Evolutionary conservation across 495 filamentous ascomycete species (phyloP).

Genomic region (Penicillium silybi): DNA sequence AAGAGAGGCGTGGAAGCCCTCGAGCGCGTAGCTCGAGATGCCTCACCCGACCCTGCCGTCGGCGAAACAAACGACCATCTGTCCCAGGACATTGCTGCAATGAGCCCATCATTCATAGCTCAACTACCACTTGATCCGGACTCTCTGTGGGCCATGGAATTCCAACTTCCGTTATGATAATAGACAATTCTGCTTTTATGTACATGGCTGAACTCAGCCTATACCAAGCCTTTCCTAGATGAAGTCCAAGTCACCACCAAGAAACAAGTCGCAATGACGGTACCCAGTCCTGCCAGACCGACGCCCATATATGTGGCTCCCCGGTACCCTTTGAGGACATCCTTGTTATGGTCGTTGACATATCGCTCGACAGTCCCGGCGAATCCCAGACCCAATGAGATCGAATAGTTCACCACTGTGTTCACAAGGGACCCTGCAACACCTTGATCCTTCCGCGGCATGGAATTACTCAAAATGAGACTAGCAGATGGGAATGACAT

Average conservation of each 20-base stretch:
- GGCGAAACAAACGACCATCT: neutral
- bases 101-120: conserved; percentile 6
- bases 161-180: conserved; percentile 4
- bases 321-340: conserved; percentile 35
- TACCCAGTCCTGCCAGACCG: conserved; percentile 31
- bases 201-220: neutral
- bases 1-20: conserved; percentile 15
- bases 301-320: conserved; percentile 36
- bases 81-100: conserved; percentile 1
- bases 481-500: conserved; percentile 39
- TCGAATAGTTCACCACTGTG: conserved; percentile 63
- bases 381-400: conserved; percentile 62
- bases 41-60: neutral
- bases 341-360: conserved; percentile 40
- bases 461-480: conserved; percentile 32
- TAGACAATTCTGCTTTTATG: neutral
- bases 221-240: neutral
- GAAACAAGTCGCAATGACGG: conserved; percentile 14
- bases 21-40: conserved; percentile 11
- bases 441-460: conserved; percentile 39
- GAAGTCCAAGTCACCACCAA: conserved; percentile 10
- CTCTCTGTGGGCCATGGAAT: conserved; percentile 14
- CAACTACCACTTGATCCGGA: conserved; percentile 17
- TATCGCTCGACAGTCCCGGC: conserved; percentile 60
- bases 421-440: conserved; percentile 57